Percentiles rank a stretch among this genome's conserved stretches.
These are phyloP conservation scores for Scedosporium boydii DNA, from an alignment of 2,329 filamentous ascomycete genomes.

Conservation along the genomic window DNA sequence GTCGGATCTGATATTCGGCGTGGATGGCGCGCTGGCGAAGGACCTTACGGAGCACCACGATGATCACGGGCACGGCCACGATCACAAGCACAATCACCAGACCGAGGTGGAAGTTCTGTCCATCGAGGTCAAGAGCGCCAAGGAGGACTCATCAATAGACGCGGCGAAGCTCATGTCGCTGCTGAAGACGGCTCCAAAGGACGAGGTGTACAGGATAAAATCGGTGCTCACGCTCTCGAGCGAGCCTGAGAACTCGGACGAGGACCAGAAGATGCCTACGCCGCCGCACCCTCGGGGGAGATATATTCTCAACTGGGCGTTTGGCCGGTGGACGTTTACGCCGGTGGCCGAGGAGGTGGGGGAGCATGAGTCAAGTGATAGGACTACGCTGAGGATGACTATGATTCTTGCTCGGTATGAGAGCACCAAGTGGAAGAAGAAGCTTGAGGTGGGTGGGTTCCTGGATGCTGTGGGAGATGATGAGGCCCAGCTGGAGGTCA, in stretches of 20 bases:
- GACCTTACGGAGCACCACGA: constrained; percentile 33
- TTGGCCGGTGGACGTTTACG: constrained; percentile 90
- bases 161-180: constrained; percentile 56
- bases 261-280: constrained; percentile 13
- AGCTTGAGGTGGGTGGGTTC: constrained; percentile 49
- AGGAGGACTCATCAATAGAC: constrained; percentile 31
- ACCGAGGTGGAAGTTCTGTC: constrained; percentile 90
- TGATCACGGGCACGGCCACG: constrained; percentile 23
- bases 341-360: constrained; percentile 29
- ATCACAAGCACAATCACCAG: constrained; percentile 43
- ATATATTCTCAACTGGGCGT: constrained; percentile 97
- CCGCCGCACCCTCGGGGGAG: constrained; percentile 27
- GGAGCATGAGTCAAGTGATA: constrained; percentile 46
- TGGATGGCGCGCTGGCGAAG: constrained; percentile 71
- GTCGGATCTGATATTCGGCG: constrained; percentile 71
- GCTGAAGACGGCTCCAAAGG: constrained; percentile 68
- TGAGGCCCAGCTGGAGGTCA: constrained; percentile 41
- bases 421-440: constrained; percentile 68
- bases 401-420: constrained; percentile 66
- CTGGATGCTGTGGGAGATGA: constrained; percentile 37
- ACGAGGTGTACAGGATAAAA: constrained; percentile 95
- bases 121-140: constrained; percentile 50
- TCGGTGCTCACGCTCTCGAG: constrained; percentile 44
- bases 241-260: constrained; percentile 40
- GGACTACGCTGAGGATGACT: constrained; percentile 59